These are phyloP conservation scores for Pichia californica DNA, from an alignment of 805 yeast genomes.

Conservation along the genomic window DNA sequence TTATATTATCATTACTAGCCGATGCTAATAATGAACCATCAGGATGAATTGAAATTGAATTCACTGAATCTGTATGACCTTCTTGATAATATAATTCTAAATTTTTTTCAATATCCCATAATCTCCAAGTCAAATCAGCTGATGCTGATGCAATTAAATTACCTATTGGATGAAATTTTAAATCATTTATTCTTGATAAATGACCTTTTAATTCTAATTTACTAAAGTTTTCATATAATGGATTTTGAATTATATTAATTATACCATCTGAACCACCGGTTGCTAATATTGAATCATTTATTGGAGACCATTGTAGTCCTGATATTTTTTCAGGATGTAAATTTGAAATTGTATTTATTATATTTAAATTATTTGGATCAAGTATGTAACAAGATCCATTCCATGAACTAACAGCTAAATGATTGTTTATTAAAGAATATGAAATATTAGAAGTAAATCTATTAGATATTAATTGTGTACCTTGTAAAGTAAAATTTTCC, in stretches of 20 bases:
- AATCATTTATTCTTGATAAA: conserved; percentile 49
- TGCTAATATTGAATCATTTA: conserved; percentile 19
- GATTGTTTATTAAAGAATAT: conserved; percentile 31
- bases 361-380: conserved; percentile 26
- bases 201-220: conserved; percentile 34
- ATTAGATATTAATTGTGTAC: conserved; percentile 64
- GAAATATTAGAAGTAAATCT: conserved; percentile 62
- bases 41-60: conserved; percentile 52
- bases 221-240: conserved; percentile 1
- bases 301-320: conserved; percentile 55
- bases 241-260: conserved; percentile 21
- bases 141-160: conserved; percentile 61
- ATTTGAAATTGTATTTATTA: conserved; percentile 24
- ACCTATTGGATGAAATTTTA: conserved; percentile 62
- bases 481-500: conserved; percentile 38
- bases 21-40: conserved; percentile 75
- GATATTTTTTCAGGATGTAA: conserved; percentile 60
- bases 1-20: conserved; percentile 72
- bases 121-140: conserved; percentile 78
- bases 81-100: conserved; percentile 63
- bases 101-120: conserved; percentile 64
- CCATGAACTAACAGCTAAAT: conserved; percentile 76
- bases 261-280: conserved; percentile 43
- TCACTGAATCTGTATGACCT: conserved; percentile 77
- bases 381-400: conserved; percentile 59